Evolutionary conservation across 768 basidiomycete species (phyloP).

Genomic region (Termitomyces sp.): DNA sequence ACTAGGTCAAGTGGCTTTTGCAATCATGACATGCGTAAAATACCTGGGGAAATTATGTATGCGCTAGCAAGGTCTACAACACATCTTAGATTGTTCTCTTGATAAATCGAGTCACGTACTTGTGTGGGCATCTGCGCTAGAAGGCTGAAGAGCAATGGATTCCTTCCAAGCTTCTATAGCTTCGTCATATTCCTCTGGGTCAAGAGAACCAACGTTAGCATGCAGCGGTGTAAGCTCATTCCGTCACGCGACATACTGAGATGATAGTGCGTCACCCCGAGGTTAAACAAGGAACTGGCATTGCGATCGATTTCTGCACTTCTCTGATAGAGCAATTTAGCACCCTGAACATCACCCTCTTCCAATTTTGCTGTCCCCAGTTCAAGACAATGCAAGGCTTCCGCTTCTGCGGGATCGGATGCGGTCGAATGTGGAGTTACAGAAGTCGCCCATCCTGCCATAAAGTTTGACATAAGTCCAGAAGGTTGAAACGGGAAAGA

Average conservation of each 20-base stretch:
- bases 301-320: slow-evolving; percentile 77
- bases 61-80: slow-evolving; percentile 78
- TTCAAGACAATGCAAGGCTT: slow-evolving; percentile 76
- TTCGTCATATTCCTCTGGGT: slow-evolving; percentile 77
- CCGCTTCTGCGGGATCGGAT: slow-evolving; percentile 75
- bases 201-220: slow-evolving; percentile 7
- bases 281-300: slow-evolving; percentile 80
- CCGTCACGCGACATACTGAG: slow-evolving; percentile 50
- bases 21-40: background rate
- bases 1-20: slow-evolving; percentile 3
- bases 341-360: slow-evolving; percentile 78
- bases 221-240: slow-evolving; percentile 5
- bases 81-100: slow-evolving; percentile 10
- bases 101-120: slow-evolving; percentile 45
- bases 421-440: slow-evolving; percentile 78
- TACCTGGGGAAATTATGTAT: slow-evolving; percentile 70
- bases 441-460: slow-evolving; percentile 73
- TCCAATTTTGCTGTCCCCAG: slow-evolving; percentile 81
- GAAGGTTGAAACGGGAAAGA: slow-evolving; percentile 4
- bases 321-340: slow-evolving; percentile 71
- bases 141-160: slow-evolving; percentile 74
- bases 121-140: slow-evolving; percentile 83
- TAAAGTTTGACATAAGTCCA: background rate
- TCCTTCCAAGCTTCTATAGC: slow-evolving; percentile 87
- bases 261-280: slow-evolving; percentile 88